Evolutionary conservation across 2,329 filamentous ascomycete genomes (phyloP).

Genomic region (Penicillium freii): DNA sequence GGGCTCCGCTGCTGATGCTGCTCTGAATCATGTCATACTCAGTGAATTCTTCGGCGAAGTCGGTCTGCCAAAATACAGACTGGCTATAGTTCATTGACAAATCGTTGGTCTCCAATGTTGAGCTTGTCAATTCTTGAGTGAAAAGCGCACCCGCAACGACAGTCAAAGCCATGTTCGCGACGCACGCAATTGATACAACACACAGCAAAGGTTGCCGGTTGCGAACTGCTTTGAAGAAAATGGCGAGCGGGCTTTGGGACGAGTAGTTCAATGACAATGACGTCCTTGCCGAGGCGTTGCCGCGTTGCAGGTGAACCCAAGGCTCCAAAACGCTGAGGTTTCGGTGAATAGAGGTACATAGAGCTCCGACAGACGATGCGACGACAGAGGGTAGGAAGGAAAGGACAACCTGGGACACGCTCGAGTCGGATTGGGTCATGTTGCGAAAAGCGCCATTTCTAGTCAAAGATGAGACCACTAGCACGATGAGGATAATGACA

Average conservation of each 20-base stretch:
- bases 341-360: conserved; percentile 36
- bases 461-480: conserved; percentile 30
- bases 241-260: conserved; percentile 32
- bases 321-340: conserved; percentile 37
- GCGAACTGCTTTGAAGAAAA: conserved; percentile 30
- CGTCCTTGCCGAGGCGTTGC: conserved; percentile 25
- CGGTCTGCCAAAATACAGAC: conserved; percentile 28
- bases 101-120: conserved; percentile 23
- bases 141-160: conserved; percentile 36
- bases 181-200: conserved; percentile 32
- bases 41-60: conserved; percentile 36
- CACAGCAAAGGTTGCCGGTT: conserved; percentile 30
- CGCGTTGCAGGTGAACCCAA: conserved; percentile 37
- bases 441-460: conserved; percentile 33
- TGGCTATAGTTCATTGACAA: conserved; percentile 33
- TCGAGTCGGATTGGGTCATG: conserved; percentile 33
- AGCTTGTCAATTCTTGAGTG: conserved; percentile 31
- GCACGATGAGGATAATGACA: conserved; percentile 32
- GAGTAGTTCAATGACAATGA: conserved; percentile 36
- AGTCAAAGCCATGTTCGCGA: conserved; percentile 32
- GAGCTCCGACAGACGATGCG: conserved; percentile 32
- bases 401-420: conserved; percentile 32
- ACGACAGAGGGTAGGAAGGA: conserved; percentile 35
- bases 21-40: conserved; percentile 38
- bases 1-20: conserved; percentile 35